Evolutionary conservation across 1,284 basidiomycete genomes (phyloP).

Genomic region (Papiliotrema flavescens): DNA sequence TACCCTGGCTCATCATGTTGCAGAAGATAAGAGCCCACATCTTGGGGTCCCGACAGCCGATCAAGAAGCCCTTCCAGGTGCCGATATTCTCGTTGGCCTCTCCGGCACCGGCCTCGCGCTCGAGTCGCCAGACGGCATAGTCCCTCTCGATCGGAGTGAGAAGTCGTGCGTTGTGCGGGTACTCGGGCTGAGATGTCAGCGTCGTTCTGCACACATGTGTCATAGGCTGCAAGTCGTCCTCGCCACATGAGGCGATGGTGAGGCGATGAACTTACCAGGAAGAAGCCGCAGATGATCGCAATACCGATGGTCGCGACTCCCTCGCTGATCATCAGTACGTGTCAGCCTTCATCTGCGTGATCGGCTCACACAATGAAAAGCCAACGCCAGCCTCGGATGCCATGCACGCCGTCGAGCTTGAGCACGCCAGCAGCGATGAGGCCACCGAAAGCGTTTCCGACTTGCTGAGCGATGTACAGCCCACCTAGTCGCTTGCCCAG

Average conservation of each 20-base stretch:
- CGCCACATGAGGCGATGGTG: too few relatives aligned
- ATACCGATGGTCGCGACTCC: constrained; percentile 21
- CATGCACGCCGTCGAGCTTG: constrained; percentile 28
- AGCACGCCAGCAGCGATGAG: constrained; percentile 30
- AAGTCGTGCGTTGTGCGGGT: constrained; percentile 23
- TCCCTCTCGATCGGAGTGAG: constrained; percentile 26
- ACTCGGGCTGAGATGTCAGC: constrained; percentile 14
- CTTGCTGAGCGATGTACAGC: constrained; percentile 35
- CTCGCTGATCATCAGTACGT: constrained; percentile 10
- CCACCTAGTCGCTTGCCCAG: constrained; percentile 27
- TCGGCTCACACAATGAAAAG: constrained; percentile 21
- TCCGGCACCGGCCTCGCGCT: constrained; percentile 18
- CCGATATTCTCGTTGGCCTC: constrained; percentile 18
- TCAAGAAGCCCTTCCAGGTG: constrained; percentile 13
- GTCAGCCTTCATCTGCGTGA: too few relatives aligned
- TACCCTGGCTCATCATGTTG: constrained; percentile 1
- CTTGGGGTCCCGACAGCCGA: constrained; percentile 19
- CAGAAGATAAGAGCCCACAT: neutral
- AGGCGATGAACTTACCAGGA: constrained; percentile 6
- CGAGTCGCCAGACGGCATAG: constrained; percentile 27
- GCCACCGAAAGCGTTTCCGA: constrained; percentile 41
- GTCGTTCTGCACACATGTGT: too few relatives aligned
- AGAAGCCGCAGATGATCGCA: constrained; percentile 14
- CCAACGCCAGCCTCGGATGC: constrained; percentile 29
- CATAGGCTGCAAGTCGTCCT: too few relatives aligned